phyloP scores from a whole-genome alignment of 1,139 yeast genomes.

The Yamadazyma mexicana region DNA sequence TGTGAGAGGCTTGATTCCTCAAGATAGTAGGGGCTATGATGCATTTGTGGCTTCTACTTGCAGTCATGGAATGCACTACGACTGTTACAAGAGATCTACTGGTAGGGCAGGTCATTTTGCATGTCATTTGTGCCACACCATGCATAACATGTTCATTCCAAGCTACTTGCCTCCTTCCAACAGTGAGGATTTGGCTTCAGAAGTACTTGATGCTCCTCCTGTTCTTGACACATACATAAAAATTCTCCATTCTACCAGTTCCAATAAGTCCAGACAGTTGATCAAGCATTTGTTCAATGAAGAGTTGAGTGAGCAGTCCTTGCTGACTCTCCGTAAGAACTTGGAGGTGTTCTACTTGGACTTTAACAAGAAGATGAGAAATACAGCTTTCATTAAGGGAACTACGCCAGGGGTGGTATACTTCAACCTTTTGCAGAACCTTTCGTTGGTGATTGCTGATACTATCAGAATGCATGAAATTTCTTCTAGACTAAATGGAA shows the following conservation, averaged over 20 bases:
- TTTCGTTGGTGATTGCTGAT: slow-evolving; percentile 46
- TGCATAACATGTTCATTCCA: slow-evolving; percentile 47
- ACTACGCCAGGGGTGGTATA: slow-evolving; percentile 16
- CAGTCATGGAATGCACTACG: slow-evolving; percentile 67
- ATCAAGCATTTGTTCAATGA: slow-evolving; percentile 12
- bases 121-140: slow-evolving; percentile 68
- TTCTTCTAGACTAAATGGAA: slow-evolving; percentile 46
- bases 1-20: background rate
- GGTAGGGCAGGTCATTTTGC: slow-evolving; percentile 31
- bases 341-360: slow-evolving; percentile 14
- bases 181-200: slow-evolving; percentile 16
- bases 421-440: slow-evolving; percentile 22
- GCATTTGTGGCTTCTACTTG: slow-evolving; percentile 55
- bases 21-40: slow-evolving; percentile 9
- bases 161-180: slow-evolving; percentile 28
- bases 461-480: slow-evolving; percentile 60
- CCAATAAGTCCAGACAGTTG: slow-evolving; percentile 13
- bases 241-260: slow-evolving; percentile 17
- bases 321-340: slow-evolving; percentile 9
- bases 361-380: slow-evolving; percentile 13
- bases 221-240: slow-evolving; percentile 19
- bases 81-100: slow-evolving; percentile 46
- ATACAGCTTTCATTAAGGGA: slow-evolving; percentile 15
- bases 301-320: slow-evolving; percentile 10
- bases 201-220: slow-evolving; percentile 17